Base-by-base conservation (phyloP, 23 red algal genomes). In the Chondrus crispus region DNA sequence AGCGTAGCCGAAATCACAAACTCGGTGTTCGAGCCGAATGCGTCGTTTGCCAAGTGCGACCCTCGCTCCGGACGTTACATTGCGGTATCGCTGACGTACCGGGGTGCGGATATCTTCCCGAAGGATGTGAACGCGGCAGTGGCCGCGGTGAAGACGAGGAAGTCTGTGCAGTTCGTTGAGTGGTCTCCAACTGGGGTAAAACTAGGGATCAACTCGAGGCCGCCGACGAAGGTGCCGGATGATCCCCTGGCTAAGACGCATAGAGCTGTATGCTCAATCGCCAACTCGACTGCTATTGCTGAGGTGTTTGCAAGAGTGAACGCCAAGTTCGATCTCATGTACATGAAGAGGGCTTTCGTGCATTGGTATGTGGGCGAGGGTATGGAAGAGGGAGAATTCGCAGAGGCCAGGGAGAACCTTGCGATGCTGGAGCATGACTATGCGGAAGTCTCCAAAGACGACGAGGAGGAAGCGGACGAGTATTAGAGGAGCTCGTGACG, bases 351-450 rank as follows among this genome's bases (percentile, higher is more conserved):
- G 38, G 97, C 97, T 0, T 99, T 99, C 74, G 97, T 99, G 64
- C 97, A 99, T 89, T 99, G 97, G 97, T 96, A 92, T 75, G 97
- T 99, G 18, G 97, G 97, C 2, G 97, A 99, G 85, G 97, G 97
- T 57, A 96, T 99, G 97, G 97, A 99, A 71, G 97, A 99, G 62
- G 97, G 97, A 32, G 97, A 99, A 70, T 99, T 99, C 83, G 90
- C 93, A 35, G 97, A 99, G 69, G 97, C 97, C 16, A 94, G 97
- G 38, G 97, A 99, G 87, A 93, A 96, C 36, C 91, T 96, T 46
- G 97, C 97, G 4, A 95, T 95, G 52, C 79, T 99, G 54, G 93
- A 96, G 42, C 80, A 96, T 52, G 97, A 99, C 84, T 99, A 99
- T 81, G 87, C 81, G 13, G 97, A 99, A 63, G 97, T 99, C 9